phyloP scores from a whole-genome alignment of 2,329 filamentous ascomycete species.

The Ophiostoma populinum region DNA sequence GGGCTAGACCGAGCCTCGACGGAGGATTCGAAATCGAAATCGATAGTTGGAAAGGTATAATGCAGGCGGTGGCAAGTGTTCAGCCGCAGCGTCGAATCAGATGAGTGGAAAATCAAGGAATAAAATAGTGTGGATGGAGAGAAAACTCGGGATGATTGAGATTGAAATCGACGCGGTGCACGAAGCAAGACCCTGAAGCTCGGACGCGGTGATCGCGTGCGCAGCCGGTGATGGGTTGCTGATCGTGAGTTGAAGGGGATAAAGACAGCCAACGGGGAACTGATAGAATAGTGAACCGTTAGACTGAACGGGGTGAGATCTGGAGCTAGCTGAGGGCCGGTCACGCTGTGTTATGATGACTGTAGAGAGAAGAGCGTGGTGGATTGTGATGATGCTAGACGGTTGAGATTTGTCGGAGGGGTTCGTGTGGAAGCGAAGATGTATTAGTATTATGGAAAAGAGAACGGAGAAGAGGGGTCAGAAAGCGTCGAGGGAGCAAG shows the following conservation, averaged over 20 bases:
- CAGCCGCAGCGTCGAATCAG: no score
- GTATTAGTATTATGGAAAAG: neutral
- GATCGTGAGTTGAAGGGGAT: no score
- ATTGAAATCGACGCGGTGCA: no score
- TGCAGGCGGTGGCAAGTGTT: no score
- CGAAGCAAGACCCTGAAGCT: no score
- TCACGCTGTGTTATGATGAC: neutral
- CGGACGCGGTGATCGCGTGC: no score
- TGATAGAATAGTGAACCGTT: no score
- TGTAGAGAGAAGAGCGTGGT: neutral
- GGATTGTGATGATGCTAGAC: neutral
- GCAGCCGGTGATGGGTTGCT: no score
- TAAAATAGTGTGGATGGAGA: neutral
- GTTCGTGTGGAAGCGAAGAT: neutral
- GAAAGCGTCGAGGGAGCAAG: neutral
- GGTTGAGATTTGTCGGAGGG: neutral
- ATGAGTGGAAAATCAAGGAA: no score
- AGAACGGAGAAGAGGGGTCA: neutral
- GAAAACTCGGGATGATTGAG: neutral
- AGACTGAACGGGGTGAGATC: neutral
- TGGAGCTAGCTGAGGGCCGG: neutral
- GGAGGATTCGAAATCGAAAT: neutral
- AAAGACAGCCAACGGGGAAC: no score
- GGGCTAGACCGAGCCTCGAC: slow-evolving; percentile 7
- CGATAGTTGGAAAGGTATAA: neutral